Evolutionary conservation across 2,329 filamentous ascomycete genomes (phyloP), one percentile per base, ranked within the genome.

Genomic region (Diatrype stigma): DNA sequence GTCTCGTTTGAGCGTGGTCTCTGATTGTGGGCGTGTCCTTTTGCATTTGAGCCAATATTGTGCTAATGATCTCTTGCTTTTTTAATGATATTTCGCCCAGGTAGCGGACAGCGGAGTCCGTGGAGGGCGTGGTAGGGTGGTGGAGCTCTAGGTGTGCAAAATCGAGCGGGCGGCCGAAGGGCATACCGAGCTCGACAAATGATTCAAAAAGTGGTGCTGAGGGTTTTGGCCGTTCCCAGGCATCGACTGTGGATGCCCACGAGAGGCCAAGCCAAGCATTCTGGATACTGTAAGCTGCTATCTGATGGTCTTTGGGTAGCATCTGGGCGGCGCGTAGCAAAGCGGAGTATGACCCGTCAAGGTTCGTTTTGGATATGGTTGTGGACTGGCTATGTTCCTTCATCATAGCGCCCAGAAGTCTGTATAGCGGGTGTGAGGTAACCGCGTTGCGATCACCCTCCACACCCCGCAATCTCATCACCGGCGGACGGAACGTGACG

Each of bases 141-240:
- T 79, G 70, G 2, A 84, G 69, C 26, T 76, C 70, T 3, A 84
- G 68, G 56, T 84, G 81, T 0, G 80, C 80, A 30, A 71, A 68
- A 46, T 80, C 75, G 7, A 81, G 61, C 7, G 62, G 60, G 35
- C 75, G 63, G 1, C 64, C 56, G 16, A 76, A 64, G 16, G 67
- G 68, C 46, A 72, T 64, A 21, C 75, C 76, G 4, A 79, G 70
- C 38, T 71, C 69, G 35, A 78, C 69, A 53, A 83, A 82, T 0
- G 70, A 65, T 51, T 84, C 77, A 49, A 81, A 84, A 1, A 80
- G 66, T 6, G 66, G 56, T 19, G 73, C 71, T 0, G 77, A 75
- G 0, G 80, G 76, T 8, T 68, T 68, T 0, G 70, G 66, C 35
- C 72, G 68, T 56, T 72, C 69, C 61, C 72, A 75, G 2, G 75